Evolutionary conservation across 345 rosid species (phyloP), one percentile per base, ranked within the genome.

Genomic region (Eucalyptus regnans): DNA sequence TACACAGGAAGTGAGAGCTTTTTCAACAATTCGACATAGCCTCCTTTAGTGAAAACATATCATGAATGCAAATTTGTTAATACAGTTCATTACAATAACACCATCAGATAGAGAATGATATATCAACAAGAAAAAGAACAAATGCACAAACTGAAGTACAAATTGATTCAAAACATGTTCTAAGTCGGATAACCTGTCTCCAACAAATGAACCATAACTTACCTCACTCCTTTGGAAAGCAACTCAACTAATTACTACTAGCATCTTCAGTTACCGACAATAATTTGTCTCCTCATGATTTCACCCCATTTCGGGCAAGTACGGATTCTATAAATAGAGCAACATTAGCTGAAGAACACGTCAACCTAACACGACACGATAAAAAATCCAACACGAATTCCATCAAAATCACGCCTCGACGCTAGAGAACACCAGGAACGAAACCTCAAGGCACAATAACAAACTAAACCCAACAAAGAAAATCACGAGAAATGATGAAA

Each of bases 1-100:
- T 98, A 99, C 60, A 95, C 33, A 64, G 97, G 96, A 90, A 96
- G 95, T 25, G 95, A 93, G 31, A 98, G 94, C 91, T 91, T 95
- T 93, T 93, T 96, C 8, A 97, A 94, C 90, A 98, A 91, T 89
- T 98, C 97, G 43, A 98, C 96, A 90, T 98, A 96, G 81, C 99
- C 99, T 90, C 99, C 99, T 93, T 98, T 94, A 80, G 93, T 92
- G 92, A 92, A 98, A 92, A 96, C 99, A 91, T 95, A 96, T 56
- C 99, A 96, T 96, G 88, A 90, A 90, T 68, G 81, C 7, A 33
- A 17, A 33, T 9, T 68, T 16, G 25, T 68, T 68, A 33, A 33
- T 9, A 68, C 13, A 33, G 7, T 17, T 33, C 64, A 49, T 46
- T 29, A 20, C 41, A 37, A 68, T 37, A 68, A 17, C 12, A 50